These are phyloP conservation scores for Mycena amicta DNA, from an alignment of 768 basidiomycete species.

Conservation along the genomic window DNA sequence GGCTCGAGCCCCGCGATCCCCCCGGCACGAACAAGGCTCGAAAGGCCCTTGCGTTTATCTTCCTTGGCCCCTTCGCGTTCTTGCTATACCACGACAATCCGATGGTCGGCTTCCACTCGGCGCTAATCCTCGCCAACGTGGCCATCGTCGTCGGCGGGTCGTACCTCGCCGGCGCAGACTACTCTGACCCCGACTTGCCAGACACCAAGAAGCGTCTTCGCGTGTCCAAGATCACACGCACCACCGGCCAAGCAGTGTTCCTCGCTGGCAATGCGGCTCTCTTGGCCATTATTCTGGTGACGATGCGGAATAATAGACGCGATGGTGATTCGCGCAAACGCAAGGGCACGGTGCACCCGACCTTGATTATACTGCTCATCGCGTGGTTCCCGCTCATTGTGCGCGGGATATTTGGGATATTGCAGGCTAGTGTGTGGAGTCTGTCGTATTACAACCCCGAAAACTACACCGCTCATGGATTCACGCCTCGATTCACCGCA, in stretches of 20 bases:
- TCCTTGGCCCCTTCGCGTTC: slow-evolving; percentile 30
- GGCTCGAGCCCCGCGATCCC: slow-evolving; percentile 35
- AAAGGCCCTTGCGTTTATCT: slow-evolving; percentile 11
- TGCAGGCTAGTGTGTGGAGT: slow-evolving; percentile 15
- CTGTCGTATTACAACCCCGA: slow-evolving; percentile 19
- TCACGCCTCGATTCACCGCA: slow-evolving; percentile 9
- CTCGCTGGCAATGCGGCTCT: slow-evolving; percentile 32
- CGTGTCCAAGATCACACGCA: slow-evolving; percentile 33
- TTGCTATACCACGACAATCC: slow-evolving; percentile 26
- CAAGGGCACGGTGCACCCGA: slow-evolving; percentile 27
- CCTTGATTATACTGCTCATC: slow-evolving; percentile 29
- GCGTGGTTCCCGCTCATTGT: slow-evolving; percentile 37
- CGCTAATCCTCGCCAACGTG: slow-evolving; percentile 34
- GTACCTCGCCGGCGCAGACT: slow-evolving; percentile 29
- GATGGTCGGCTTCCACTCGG: slow-evolving; percentile 34
- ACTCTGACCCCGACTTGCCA: slow-evolving; percentile 14
- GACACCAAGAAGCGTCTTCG: slow-evolving; percentile 18
- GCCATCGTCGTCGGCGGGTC: slow-evolving; percentile 38
- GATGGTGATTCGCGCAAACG: slow-evolving; percentile 12
- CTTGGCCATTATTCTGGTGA: slow-evolving; percentile 27
- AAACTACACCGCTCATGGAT: slow-evolving; percentile 8
- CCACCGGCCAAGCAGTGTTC: slow-evolving; percentile 35
- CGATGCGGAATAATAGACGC: slow-evolving; percentile 28
- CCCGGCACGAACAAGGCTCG: slow-evolving; percentile 17
- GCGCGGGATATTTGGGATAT: slow-evolving; percentile 36